Percentiles rank a stretch among this genome's conserved stretches.
Conservation (phyloP, 306 rosid genomes). For the Medicago truncatula region DNA sequence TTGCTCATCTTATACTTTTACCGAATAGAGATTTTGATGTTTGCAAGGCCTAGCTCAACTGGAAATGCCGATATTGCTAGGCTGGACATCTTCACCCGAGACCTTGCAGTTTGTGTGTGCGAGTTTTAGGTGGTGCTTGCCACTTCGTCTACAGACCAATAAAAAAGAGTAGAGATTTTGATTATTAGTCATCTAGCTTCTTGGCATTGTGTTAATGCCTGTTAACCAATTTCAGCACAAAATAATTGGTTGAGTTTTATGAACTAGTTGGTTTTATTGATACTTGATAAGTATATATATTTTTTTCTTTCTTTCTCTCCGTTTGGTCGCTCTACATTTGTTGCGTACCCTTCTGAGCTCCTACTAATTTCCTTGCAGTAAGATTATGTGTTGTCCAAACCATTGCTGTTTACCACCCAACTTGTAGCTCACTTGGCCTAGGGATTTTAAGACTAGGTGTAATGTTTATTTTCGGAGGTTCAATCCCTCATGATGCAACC, state of each 20-base stretch:
- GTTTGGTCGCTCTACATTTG: not conserved
- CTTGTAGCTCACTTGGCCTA: slow-evolving; percentile 5
- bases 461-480: not conserved
- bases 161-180: not conserved
- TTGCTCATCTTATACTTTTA: not conserved
- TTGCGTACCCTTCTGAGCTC: not conserved
- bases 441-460: not conserved
- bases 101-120: too few species aligned
- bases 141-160: too few species aligned
- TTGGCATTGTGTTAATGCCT: not conserved
- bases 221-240: not conserved
- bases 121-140: too few species aligned
- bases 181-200: not conserved
- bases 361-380: slow-evolving; percentile 16
- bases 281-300: slow-evolving; percentile 4
- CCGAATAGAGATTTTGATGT: too few species aligned
- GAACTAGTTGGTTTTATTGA: slow-evolving; percentile 5
- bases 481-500: not conserved
- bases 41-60: too few species aligned
- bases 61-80: too few species aligned
- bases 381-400: slow-evolving; percentile 15
- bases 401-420: slow-evolving; percentile 11
- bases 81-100: too few species aligned
- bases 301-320: not conserved
- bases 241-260: slow-evolving; percentile 1